Conservation (phyloP, 495 filamentous ascomycete species). For the Podospora comata region DNA sequence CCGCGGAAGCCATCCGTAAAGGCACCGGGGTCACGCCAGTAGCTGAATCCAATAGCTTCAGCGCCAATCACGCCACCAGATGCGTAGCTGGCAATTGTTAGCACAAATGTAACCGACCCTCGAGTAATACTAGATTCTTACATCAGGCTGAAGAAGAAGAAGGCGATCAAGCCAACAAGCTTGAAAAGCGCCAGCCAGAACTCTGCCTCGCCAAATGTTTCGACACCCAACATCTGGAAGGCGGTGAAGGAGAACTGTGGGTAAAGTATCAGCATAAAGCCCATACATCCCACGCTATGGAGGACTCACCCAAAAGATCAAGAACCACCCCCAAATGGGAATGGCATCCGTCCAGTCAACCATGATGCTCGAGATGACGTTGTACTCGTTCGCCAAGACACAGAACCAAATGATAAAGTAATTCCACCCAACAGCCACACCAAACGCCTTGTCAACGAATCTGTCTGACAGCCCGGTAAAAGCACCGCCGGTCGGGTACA, state of each 20-base stretch:
- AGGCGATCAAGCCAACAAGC: conserved; percentile 63
- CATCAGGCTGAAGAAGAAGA: conserved; percentile 67
- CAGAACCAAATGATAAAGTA: conserved; percentile 67
- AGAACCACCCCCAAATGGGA: conserved; percentile 55
- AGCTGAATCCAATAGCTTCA: conserved; percentile 54
- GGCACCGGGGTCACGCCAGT: conserved; percentile 67
- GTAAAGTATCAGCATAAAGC: conserved; percentile 15
- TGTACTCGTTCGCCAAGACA: conserved; percentile 57
- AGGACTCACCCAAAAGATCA: conserved; percentile 61
- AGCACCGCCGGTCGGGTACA: conserved; percentile 62
- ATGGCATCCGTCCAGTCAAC: conserved; percentile 56
- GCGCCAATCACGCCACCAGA: conserved; percentile 49
- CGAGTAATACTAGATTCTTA: conserved; percentile 9
- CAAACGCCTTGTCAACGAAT: conserved; percentile 72
- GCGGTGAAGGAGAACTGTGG: conserved; percentile 40
- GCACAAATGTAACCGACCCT: not conserved
- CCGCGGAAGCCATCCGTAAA: conserved; percentile 65
- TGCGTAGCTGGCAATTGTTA: conserved; percentile 38
- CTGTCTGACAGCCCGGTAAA: conserved; percentile 62
- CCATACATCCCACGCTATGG: not conserved
- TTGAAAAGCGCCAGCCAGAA: conserved; percentile 65
- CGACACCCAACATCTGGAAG: conserved; percentile 48
- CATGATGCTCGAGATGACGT: conserved; percentile 58
- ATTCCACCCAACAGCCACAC: conserved; percentile 82
- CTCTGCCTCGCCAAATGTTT: conserved; percentile 61